Evolutionary conservation across 129 eudicot genomes (phyloP), one percentile per base, ranked within the genome.

Genomic region (Pittosporum tobira): DNA sequence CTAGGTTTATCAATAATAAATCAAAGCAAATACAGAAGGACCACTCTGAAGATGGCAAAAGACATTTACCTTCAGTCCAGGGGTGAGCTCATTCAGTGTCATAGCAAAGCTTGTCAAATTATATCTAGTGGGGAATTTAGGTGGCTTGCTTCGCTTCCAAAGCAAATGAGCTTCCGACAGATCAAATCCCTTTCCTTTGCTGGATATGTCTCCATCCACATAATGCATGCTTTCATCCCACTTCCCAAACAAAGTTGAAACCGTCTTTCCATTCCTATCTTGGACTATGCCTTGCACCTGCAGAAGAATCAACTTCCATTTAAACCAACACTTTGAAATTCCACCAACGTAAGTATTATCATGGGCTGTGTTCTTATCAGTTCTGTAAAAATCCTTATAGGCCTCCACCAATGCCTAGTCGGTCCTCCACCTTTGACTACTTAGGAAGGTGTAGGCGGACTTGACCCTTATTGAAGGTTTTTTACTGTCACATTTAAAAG

Each of bases 161-260:
- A 93, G 86, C 71, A 87, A 57, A 57, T 61, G 94, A 78, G 96
- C 85, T 67, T 79, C 87, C 27, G 85, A 64, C 38, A 66, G 48
- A 5, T 87, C 88, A 16, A 63, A 51, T 40, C 84, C 85, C 64
- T 84, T 87, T 63, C 94, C 91, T 68, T 79, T 86, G 3, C 77
- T 79, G 1, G 82, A 83, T 66, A 60, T 79, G 63, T 87, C 99
- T 49, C 99, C 96, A 29, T 40, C 62, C 19, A 84, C 74, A 71
- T 68, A 93, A 75, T 93, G 96, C 91, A 93, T 81, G 75, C 96
- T 93, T 57, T 93, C 99, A 54, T 87, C 96, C 99, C 99, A 93
- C 66, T 93, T 93, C 22, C 99, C 99, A 57, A 87, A 87, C 46
- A 93, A 64, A 22, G 94, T 86, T 36, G 96, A 96, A n/a, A 80